Base-by-base conservation (phyloP, 768 basidiomycete species). In the Lepiota subincarnata region DNA sequence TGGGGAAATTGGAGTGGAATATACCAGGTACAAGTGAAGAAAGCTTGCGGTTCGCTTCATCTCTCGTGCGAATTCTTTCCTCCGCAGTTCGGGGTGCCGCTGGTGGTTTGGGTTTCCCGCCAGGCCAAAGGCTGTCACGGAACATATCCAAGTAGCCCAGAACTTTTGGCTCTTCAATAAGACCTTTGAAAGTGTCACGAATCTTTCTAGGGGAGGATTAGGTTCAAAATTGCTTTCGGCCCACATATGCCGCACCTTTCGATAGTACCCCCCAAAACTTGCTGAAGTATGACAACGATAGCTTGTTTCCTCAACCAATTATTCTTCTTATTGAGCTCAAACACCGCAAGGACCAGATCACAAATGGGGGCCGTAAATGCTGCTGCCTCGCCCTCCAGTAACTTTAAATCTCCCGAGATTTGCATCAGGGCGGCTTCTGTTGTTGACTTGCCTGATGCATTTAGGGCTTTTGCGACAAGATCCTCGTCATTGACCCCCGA, bases 271-370 rank as follows among this genome's bases (percentile, higher is more conserved):
- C 95, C 96, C 2, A 99, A 77, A 3, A 98, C 85, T 64, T 98
- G 96, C 65, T 98, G 97, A 47, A 98, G 71, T 55, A 98, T 94
- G 48, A 98, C 92, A 12, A 98, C 89, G 60, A 97, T 92, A 1
- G 97, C 95, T 66, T 98, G 97, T 16, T 92, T 76, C 48, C 96
- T 79, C 22, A 98, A 74, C 97, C 97, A 99, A 60, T 96, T 97
- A 62, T 95, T 94, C 68, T 91, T 87, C 76, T 92, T 93, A 70
- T 97, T 86, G 14, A 98, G 80, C 67, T 97, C 95, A 60, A 99
- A 98, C 8, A 98, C 78, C 11, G 95, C 92, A 49, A 98, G 77
- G 42, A 98, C 77, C 22, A 99, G 73, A 63, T 99, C 95, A 61
- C 93, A 96, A 36, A 98, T 97, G 0, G 97, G 95, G 0, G 87